Base-by-base conservation (phyloP, 257 asterid genomes). In the Jacaranda mimosifolia region DNA sequence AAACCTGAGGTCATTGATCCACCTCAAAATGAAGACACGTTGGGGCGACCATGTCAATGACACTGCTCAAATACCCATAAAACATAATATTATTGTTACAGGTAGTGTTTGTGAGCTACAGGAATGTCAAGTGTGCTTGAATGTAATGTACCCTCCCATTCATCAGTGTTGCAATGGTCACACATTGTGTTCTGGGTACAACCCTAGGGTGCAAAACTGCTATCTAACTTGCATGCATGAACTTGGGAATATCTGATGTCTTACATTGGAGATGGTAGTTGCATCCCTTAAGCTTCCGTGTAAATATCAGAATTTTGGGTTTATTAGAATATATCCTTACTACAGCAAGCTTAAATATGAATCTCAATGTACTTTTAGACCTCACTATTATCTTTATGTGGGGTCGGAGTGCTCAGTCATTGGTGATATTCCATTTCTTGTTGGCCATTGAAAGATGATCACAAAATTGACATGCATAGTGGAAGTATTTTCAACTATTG, bases 81-180 rank as follows among this genome's bases (percentile, higher is more conserved):
- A 26, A 26, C 32, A 1, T 26, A 26, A 26, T 26, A 26, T 2
- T 2, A 26, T 2, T 26, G 2, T 26, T 79, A 42, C 90, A 17
- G 81, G 82, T 60, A 86, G 82, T 63, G 88, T 82, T 26, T 85
- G 90, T n/a, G 90, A 85, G 63, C 80, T 85, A 18, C 78, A 82
- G 68, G 86, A 85, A 63, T 85, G 88, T 67, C 88, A 83, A n/a
- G 86, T 85, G 68, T 85, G 88, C 86, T 82, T 82, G 77, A 85
- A 80, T 65, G 85, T 86, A 18, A 85, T 85, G 89, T 82, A 85
- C 80, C 89, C 86, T 49, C 86, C 89, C 36, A 85, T 85, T 58
- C 83, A 80, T 74, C 86, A 85, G 89, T 88, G 92, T 74, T 86
- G 86, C 83, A 88, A 86, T 68, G 92, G 92, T 57, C 92, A 88